These are phyloP conservation scores for Parastagonospora nodorum DNA, from an alignment of 2,329 filamentous ascomycete species.

Conservation along the genomic window DNA sequence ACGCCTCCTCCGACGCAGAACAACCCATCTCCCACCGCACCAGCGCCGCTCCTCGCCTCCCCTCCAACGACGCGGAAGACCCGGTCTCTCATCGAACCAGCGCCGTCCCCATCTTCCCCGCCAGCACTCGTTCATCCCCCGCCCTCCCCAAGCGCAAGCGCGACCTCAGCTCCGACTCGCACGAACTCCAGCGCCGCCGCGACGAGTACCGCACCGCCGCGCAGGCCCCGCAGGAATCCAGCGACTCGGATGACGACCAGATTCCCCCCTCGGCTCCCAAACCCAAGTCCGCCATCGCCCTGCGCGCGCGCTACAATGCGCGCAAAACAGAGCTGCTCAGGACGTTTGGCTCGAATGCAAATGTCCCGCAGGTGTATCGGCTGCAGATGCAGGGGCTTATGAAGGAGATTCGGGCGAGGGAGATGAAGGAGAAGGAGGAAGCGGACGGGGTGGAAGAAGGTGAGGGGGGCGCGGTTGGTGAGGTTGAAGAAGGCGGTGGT, in stretches of 20 bases:
- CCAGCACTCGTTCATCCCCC: not conserved
- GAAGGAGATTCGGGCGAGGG: not conserved
- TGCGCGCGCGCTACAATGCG: not conserved
- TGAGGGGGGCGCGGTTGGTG: not conserved
- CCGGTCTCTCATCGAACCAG: too few relatives aligned
- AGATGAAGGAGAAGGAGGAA: not conserved
- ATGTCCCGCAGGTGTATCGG: slow-evolving; percentile 3
- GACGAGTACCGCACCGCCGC: not conserved
- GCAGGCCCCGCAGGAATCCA: not conserved
- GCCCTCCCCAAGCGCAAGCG: not conserved
- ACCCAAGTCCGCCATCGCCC: not conserved
- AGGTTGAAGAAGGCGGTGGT: not conserved
- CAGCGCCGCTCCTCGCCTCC: not conserved
- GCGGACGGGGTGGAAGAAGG: not conserved
- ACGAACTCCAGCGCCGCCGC: not conserved
- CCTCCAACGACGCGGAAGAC: too few relatives aligned
- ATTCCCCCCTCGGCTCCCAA: not conserved
- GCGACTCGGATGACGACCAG: not conserved
- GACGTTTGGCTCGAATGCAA: not conserved
- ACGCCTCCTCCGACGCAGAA: not conserved
- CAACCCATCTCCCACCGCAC: not conserved
- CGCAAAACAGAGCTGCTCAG: not conserved
- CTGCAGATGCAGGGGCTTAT: slow-evolving; percentile 1
- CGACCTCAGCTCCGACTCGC: not conserved
- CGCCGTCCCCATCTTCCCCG: not conserved